Evolutionary conservation across 257 asterid species (phyloP), one percentile per base, ranked within the genome.

Genomic region (Solanum dulcamara): DNA sequence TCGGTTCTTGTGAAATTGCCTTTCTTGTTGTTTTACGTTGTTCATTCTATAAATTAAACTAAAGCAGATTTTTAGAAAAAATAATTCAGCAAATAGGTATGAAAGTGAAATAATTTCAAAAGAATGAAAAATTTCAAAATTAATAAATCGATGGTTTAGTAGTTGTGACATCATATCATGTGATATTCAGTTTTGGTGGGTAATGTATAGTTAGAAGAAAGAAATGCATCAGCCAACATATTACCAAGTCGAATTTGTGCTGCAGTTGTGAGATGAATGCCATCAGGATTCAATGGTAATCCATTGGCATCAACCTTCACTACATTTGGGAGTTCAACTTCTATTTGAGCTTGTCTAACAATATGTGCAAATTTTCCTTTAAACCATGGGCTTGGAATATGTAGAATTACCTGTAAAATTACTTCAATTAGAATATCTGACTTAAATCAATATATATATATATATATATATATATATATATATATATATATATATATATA

Each of bases 341-440:
- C 85, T 70, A 35, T n/a, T 6, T 83, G 85, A 4, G 85, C 79
- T 83, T 83, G 51, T 40, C 85, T 60, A 22, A 83, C 85, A 10
- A 59, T 70, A 26, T 60, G 32, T n/a, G 5, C 55, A 44, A 40
- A 83, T 15, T 48, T 67, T 14, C 85, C 79, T 14, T 62, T 33
- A 42, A 83, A 83, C 59, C 74, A 67, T 13, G 85, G 85, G 7
- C 46, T 62, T 40, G 77, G 85, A 32, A 37, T 6, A 32, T 67
- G 85, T 14, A 83, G 70, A 9, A 83, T 4, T 11, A 83, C 85
- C 85, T 83, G 55, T 26, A 17, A n/a, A 66, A 51, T 24, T 22
- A 64, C 17, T 10, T 26, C 70, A 26, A 11, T 59, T 9, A 20
- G 26, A 59, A 59, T 59, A n/a, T 59, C 15, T n/a, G 1, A 59